Conservation (phyloP, 2,329 filamentous ascomycete species). For the Pseudogymnoascus sp. region DNA sequence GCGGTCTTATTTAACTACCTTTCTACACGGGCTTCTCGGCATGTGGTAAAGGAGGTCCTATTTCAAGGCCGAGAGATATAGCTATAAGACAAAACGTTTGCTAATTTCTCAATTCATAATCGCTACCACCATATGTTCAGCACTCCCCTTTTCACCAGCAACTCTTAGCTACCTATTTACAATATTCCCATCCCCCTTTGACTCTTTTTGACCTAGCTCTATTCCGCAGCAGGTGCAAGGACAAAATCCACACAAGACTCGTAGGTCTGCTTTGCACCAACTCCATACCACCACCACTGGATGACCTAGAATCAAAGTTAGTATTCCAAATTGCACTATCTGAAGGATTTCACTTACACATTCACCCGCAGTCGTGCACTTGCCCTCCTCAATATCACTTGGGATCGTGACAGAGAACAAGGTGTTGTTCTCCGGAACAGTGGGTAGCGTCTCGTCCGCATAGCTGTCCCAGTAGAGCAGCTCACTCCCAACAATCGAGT, state of each 20-base stretch:
- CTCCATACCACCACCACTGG: constrained; percentile 48
- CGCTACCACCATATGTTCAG: not conserved
- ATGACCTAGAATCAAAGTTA: constrained; percentile 42
- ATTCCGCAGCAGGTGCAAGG: constrained; percentile 3
- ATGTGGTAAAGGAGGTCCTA: too few species aligned
- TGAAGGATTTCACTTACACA: constrained; percentile 19
- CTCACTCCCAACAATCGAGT: constrained; percentile 40
- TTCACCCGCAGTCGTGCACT: constrained; percentile 20
- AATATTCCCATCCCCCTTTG: not conserved
- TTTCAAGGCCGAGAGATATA: too few species aligned
- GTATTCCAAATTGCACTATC: not conserved
- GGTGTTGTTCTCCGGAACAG: constrained; percentile 38
- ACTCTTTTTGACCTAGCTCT: not conserved
- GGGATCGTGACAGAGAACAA: constrained; percentile 48
- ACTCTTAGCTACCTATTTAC: not conserved
- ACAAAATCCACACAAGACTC: constrained; percentile 47
- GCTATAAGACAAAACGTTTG: too few species aligned
- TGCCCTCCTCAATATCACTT: constrained; percentile 37
- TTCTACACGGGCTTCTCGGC: too few species aligned
- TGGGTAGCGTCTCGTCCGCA: constrained; percentile 36
- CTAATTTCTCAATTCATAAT: not conserved
- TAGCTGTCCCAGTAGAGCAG: constrained; percentile 43
- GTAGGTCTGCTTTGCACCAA: constrained; percentile 46
- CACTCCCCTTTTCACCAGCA: not conserved
- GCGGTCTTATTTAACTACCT: too few species aligned